Evolutionary conservation across 73 alveolate species (phyloP), one percentile per base, ranked within the genome.

Genomic region (Paramecium sexaurelia): DNA sequence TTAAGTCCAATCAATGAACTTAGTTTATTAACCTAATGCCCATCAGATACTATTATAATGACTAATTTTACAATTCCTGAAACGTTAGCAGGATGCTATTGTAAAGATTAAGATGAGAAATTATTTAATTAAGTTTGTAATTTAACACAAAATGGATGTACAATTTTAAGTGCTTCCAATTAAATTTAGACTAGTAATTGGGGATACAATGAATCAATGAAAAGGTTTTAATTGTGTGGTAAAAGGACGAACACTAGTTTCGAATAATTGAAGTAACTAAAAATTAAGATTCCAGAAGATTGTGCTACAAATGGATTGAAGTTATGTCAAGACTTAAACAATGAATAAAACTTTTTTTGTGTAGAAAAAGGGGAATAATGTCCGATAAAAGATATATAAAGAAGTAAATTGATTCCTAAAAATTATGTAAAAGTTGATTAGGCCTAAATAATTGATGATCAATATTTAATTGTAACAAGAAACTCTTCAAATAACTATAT

Each of bases 1-100:
- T 26, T 61, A 61, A 45, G 83, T 61, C 47, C 47, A 29, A 61
- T 61, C 83, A 61, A 61, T 61, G 83, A 61, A 6, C 7, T 61
- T 11, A 32, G 17, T 11, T 6, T 61, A 26, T 61, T 29, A 13
- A 29, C 43, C 4, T 22, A 61, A 61, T 61, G 83, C 26, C 83
- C 83, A 11, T 11, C 83, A 1, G 7, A 61, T 61, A 61, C 83
- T 11, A 24, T 22, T 1, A 1, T 61, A 7, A 6, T 61, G 13
- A 26, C 51, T 0, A 61, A 61, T 61, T 61, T 10, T 24, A 26
- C 22, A 6, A 29, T 61, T 61, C 83, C 75, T 24, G 15, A 29
- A 56, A 56, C 75, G 15, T 5, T 56, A 5, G n/a, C 33, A 1
- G 83, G 45, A 61, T 24, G 41, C 5, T 26, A 61, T 32, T 61